Conservation (phyloP, 2,329 filamentous ascomycete species). For the Thyridium curvatum region DNA sequence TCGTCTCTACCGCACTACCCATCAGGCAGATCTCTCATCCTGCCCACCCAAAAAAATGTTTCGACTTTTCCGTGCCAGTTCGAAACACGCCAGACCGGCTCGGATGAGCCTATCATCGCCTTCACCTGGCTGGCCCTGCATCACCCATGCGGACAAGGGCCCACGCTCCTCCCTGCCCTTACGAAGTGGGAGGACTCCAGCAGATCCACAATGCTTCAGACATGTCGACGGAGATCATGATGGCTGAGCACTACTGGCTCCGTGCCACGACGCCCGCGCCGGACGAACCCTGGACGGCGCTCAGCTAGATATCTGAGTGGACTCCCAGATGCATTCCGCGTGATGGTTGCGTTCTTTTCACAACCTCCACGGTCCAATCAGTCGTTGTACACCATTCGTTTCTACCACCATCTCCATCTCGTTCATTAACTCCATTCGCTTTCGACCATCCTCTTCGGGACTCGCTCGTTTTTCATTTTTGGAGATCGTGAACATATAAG, state of each 20-base stretch:
- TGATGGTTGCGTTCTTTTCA: neutral
- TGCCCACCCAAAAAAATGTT: conserved; percentile 12
- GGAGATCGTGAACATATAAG: too few relatives aligned
- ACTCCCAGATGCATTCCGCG: conserved; percentile 5
- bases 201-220: conserved; percentile 31
- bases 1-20: conserved; percentile 2
- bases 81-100: conserved; percentile 24
- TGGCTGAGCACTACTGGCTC: conserved; percentile 27
- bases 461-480: too few relatives aligned
- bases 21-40: conserved; percentile 5
- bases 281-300: conserved; percentile 7
- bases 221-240: conserved; percentile 22
- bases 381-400: conserved; percentile 18
- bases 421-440: conserved; percentile 7
- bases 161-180: neutral
- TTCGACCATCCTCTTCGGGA: conserved; percentile 13
- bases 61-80: conserved; percentile 16
- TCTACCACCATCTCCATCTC: conserved; percentile 21
- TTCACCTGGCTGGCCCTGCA: conserved; percentile 7
- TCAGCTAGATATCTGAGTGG: conserved; percentile 13
- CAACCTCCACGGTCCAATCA: conserved; percentile 23
- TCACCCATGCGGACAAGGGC: neutral
- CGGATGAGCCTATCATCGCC: conserved; percentile 20
- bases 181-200: conserved; percentile 20
- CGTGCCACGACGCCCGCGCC: conserved; percentile 12